Percentiles rank a stretch among this genome's conserved stretches.
These are phyloP conservation scores for Beauveria varroae DNA, from an alignment of 2,329 filamentous ascomycete genomes.

Conservation along the genomic window DNA sequence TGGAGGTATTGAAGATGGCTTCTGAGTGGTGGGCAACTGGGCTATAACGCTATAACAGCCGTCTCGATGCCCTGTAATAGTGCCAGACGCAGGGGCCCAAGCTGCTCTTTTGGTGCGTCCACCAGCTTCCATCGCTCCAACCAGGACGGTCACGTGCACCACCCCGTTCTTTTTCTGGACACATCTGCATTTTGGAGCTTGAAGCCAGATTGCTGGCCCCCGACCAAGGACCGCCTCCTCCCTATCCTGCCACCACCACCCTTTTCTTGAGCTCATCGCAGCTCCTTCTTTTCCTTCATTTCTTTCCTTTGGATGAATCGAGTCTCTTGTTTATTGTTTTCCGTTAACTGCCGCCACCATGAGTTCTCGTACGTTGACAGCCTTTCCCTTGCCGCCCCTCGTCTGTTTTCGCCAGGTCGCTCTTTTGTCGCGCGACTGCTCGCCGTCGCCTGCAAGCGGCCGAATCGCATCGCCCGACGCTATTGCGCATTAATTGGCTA, in stretches of 20 bases:
- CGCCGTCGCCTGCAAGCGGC: slow-evolving; percentile 15
- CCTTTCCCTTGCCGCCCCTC: background rate
- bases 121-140: background rate
- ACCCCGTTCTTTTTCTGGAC: slow-evolving; percentile 31
- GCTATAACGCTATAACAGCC: background rate
- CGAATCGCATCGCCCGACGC: slow-evolving; percentile 15
- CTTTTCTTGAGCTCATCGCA: slow-evolving; percentile 29
- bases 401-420: background rate
- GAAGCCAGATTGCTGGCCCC: slow-evolving; percentile 36
- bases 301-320: slow-evolving; percentile 32
- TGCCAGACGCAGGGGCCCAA: background rate
- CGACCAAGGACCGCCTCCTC: slow-evolving; percentile 26
- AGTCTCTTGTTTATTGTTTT: slow-evolving; percentile 28
- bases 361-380: slow-evolving; percentile 45
- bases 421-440: slow-evolving; percentile 6
- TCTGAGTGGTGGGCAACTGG: background rate
- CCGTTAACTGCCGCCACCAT: slow-evolving; percentile 33
- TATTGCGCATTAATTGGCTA: slow-evolving; percentile 19
- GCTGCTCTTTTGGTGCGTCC: background rate
- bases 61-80: background rate
- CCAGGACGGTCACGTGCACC: slow-evolving; percentile 20
- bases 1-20: background rate
- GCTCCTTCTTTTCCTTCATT: slow-evolving; percentile 29
- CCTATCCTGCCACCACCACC: slow-evolving; percentile 24
- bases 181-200: slow-evolving; percentile 36